Evolutionary conservation across 768 basidiomycete species (phyloP), one percentile per base, ranked within the genome.

Genomic region (Russula earlei): DNA sequence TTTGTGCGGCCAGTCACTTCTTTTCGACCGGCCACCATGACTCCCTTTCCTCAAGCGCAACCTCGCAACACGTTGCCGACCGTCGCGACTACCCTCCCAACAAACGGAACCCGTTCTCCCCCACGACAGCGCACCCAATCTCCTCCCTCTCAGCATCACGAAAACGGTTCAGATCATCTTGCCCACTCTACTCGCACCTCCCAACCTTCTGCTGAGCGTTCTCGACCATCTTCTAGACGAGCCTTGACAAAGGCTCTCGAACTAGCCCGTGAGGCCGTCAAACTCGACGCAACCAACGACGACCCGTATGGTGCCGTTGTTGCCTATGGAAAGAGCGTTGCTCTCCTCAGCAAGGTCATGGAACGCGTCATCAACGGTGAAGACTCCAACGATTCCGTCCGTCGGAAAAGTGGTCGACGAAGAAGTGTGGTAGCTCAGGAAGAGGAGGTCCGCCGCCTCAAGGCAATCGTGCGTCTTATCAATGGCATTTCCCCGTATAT

Each of bases 271-370:
- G 87, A 91, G 68, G 92, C 92, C 9, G 92, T 95, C 41, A 81
- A 83, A 63, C 81, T 93, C 34, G 92, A 95, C 67, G 81, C 86
- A 5, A 87, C 84, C 15, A 91, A 91, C 59, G 87, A 93, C 67
- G 87, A 92, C 62, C 90, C 91, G 15, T 79, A 87, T 63, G 88
- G 84, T 36, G 92, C 92, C 2, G 87, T 95, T n/a, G 73, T 83
- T 46, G 92, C 92, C 0, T 95, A 95, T 67, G 84, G 83, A 12
- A 84, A 82, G 68, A 89, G 87, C 64, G 92, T 95, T 40, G 81
- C 86, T 41, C 75, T 95, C 25, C 75, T 95, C 27, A 88, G 85
- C 64, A 88, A 91, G 68, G 92, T 95, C 50, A 95, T 95, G 92
- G 87, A 90, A 64, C 75, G 91, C 38, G 92, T 94, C 2, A 78